phyloP scores from a whole-genome alignment of 148 eudicot genomes.

The Arbutus unedo region DNA sequence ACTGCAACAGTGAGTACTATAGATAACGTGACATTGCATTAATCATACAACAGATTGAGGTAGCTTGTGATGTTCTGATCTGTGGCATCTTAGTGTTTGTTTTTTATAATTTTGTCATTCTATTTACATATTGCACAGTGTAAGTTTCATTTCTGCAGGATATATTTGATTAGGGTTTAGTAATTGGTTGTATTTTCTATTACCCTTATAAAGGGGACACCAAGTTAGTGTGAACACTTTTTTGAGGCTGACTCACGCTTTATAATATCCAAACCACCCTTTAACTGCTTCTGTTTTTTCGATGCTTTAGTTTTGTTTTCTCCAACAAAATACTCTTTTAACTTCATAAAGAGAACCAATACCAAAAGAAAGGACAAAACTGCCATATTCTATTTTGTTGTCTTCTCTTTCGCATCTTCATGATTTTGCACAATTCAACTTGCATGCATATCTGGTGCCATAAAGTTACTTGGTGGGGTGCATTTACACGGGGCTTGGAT shows the following conservation, averaged over 20 bases:
- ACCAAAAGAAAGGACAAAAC: too few relatives aligned
- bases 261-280: too few relatives aligned
- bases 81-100: background rate
- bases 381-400: too few relatives aligned
- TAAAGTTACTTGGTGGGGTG: background rate
- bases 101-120: background rate
- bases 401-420: too few relatives aligned
- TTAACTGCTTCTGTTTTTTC: too few relatives aligned
- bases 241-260: too few relatives aligned
- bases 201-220: too few relatives aligned
- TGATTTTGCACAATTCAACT: too few relatives aligned
- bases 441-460: background rate
- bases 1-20: conserved; percentile 14
- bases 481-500: background rate
- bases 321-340: too few relatives aligned
- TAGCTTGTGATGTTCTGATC: conserved; percentile 10
- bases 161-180: background rate
- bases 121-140: background rate
- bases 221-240: too few relatives aligned
- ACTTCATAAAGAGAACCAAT: too few relatives aligned
- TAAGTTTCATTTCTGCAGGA: background rate
- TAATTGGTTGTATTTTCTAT: background rate
- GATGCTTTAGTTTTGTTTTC: too few relatives aligned
- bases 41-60: background rate
- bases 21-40: background rate